Evolutionary conservation across 257 asterid genomes (phyloP), one percentile per base, ranked within the genome.

Genomic region (Solanum commersonii): DNA sequence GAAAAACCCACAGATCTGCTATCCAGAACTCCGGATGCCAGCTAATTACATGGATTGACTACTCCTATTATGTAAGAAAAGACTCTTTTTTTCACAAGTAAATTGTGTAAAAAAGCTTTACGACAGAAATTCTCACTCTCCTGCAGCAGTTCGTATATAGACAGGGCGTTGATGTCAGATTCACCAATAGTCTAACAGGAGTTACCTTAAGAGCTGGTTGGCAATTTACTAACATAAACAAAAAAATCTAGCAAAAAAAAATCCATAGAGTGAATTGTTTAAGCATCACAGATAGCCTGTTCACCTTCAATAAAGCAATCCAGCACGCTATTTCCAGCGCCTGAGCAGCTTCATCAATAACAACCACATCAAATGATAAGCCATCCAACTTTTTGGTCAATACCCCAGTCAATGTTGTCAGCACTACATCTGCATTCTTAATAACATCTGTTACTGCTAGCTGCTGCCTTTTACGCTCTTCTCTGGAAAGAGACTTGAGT

Each of bases 311-410:
- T 88, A 96, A 93, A 89, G 98, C 98, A 91, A 96, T 96, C 99
- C 99, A 96, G 94, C 99, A 96, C 60, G 97, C 98, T 91, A 96
- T 93, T 93, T 96, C 99, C 90, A 96, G 93, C 18, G 99, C 99
- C 91, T 96, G 99, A 86, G 99, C 99, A 92, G 98, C 98, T 93
- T 96, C 99, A 78, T 96, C 99, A 90, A 96, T 96, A 88, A 96
- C 94, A 89, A 96, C 96, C 92, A 96, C 90, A 92, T 96, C 98
- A 78, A 94, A 96, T 60, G 98, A 90, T 89, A 90, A 91, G 56
- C 94, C 91, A 2, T 95, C 98, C 94, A 97, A 92, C 85, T 90
- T 96, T 91, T 90, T 91, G 71, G 99, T 44, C 93, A 95, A 87
- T 56, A 98, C 96, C 87, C 99, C 99, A 59, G 99, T 97, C 93